A percentile compares a stretch with the other conserved stretches of the same genome.
These are phyloP conservation scores for Colletotrichum sp. DNA, from an alignment of 2,329 filamentous ascomycete species.

Conservation along the genomic window DNA sequence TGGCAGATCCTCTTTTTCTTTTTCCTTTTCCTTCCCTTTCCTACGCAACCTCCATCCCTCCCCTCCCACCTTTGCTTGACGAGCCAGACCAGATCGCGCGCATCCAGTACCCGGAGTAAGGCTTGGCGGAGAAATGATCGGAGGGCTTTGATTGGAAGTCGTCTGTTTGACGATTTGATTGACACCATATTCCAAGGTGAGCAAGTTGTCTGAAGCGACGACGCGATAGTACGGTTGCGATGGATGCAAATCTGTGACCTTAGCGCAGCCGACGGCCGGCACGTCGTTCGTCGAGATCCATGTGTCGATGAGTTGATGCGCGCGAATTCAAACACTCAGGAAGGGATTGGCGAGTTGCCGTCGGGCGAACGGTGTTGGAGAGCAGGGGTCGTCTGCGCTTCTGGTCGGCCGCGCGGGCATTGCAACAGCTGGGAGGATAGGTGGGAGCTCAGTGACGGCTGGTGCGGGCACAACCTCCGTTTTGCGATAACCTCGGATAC, in stretches of 20 bases:
- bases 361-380: background rate
- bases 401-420: background rate
- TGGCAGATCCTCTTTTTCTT: slow-evolving; percentile 8
- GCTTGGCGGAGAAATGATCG: background rate
- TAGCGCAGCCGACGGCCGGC: background rate
- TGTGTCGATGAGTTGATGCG: background rate
- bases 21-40: background rate
- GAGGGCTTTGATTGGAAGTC: background rate
- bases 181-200: background rate
- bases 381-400: background rate
- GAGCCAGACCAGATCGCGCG: background rate
- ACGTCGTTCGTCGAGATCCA: background rate
- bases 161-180: background rate
- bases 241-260: background rate
- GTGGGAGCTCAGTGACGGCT: background rate
- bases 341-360: background rate
- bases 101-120: background rate
- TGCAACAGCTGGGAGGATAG: background rate
- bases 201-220: background rate
- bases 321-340: background rate
- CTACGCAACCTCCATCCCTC: background rate
- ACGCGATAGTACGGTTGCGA: background rate
- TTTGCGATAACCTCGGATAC: background rate
- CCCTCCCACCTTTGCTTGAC: background rate
- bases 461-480: background rate